phyloP scores from a whole-genome alignment of 2,329 filamentous ascomycete genomes.

The Talaromyces sp. region DNA sequence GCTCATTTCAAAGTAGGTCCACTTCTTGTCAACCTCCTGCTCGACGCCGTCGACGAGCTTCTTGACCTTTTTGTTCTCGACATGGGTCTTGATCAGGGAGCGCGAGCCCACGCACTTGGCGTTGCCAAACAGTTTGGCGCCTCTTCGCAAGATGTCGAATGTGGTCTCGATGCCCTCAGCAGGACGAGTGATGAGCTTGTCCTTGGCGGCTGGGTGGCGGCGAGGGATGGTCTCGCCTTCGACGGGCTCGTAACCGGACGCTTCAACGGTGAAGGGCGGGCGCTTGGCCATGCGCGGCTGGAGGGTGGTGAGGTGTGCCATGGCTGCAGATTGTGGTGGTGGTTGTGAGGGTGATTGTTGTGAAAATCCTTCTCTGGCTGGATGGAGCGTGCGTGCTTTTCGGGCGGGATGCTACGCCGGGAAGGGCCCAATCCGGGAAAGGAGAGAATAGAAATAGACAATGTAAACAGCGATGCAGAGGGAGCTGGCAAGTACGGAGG shows the following conservation, averaged over 20 bases:
- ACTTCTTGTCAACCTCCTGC: constrained; percentile 80
- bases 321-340: not conserved
- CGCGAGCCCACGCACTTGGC: constrained; percentile 66
- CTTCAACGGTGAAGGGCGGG: constrained; percentile 71
- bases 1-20: constrained; percentile 83
- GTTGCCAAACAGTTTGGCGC: constrained; percentile 59
- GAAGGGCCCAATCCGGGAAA: not conserved
- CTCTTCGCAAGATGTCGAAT: constrained; percentile 71
- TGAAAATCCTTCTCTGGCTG: not conserved
- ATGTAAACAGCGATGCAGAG: not conserved
- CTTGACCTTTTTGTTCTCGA: constrained; percentile 83
- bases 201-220: constrained; percentile 65
- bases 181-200: constrained; percentile 64
- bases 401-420: not conserved
- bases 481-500: not conserved
- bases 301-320: constrained; percentile 19
- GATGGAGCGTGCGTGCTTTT: not conserved
- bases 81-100: constrained; percentile 70
- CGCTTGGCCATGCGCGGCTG: constrained; percentile 57
- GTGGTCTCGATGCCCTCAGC: constrained; percentile 68
- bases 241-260: constrained; percentile 61
- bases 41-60: constrained; percentile 80
- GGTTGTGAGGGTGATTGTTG: not conserved
- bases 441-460: not conserved
- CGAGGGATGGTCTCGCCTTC: constrained; percentile 81